Evolutionary conservation across 495 filamentous ascomycete genomes (phyloP).

Genomic region (Lophiostoma macrostomum): DNA sequence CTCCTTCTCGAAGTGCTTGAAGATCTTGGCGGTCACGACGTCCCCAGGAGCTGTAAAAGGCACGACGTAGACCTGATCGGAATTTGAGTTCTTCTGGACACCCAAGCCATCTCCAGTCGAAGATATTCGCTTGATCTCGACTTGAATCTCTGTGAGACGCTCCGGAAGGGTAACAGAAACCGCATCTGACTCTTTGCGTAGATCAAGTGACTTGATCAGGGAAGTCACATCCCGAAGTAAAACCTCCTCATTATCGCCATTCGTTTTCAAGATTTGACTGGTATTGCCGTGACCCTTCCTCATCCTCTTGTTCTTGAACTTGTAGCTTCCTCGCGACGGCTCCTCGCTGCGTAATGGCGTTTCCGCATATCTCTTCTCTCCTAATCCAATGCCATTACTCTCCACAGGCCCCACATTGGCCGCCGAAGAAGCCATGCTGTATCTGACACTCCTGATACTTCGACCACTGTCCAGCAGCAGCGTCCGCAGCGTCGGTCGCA

Average conservation of each 20-base stretch:
- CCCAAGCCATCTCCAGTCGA: constrained; percentile 91
- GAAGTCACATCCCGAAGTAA: constrained; percentile 66
- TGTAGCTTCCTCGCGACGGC: constrained; percentile 31
- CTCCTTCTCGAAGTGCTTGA: constrained; percentile 58
- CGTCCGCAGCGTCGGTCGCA: constrained; percentile 15
- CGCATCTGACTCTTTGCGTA: constrained; percentile 26
- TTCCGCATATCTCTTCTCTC: constrained; percentile 36
- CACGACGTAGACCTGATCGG: constrained; percentile 77
- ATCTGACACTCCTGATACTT: background rate
- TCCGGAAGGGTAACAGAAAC: constrained; percentile 54
- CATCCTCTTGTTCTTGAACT: constrained; percentile 55
- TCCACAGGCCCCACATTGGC: constrained; percentile 21
- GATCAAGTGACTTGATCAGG: constrained; percentile 55
- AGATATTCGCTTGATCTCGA: constrained; percentile 70
- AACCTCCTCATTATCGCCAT: constrained; percentile 69
- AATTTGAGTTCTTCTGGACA: constrained; percentile 55
- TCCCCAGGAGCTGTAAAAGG: constrained; percentile 89
- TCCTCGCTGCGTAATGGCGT: constrained; percentile 28
- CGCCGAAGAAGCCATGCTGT: constrained; percentile 29
- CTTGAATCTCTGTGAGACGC: constrained; percentile 70
- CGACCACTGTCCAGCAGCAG: constrained; percentile 10
- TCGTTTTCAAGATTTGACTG: constrained; percentile 46
- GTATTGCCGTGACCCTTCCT: constrained; percentile 42
- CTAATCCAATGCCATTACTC: too few species aligned
- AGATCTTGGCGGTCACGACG: constrained; percentile 64